Conservation (phyloP, 371 early-diverging fungal genomes). For the Zopfochytrium polystomum region DNA sequence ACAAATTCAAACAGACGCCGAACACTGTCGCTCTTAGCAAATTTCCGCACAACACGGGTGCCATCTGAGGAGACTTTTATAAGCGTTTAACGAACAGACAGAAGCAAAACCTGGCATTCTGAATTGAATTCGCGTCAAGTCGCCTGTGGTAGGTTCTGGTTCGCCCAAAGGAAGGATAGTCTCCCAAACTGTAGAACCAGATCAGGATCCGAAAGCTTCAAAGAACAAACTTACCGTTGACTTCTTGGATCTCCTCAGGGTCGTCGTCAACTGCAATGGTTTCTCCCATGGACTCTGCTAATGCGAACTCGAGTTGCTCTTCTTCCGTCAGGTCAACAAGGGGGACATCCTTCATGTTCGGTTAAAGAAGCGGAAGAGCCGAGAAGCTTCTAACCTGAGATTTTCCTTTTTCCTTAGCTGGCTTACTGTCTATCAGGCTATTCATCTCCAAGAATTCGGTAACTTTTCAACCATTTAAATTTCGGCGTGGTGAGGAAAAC, state of each 20-base stretch:
- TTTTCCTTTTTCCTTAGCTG: constrained; percentile 40
- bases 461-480: constrained; percentile 7
- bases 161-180: constrained; percentile 12
- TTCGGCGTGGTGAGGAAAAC: constrained; percentile 6
- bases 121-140: constrained; percentile 43
- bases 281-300: constrained; percentile 38
- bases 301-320: constrained; percentile 80
- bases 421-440: not conserved
- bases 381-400: constrained; percentile 19
- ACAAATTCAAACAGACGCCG: constrained; percentile 40
- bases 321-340: constrained; percentile 83
- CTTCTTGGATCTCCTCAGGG: not conserved
- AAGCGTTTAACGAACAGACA: constrained; percentile 12
- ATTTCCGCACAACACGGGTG: constrained; percentile 33
- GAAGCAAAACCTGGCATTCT: constrained; percentile 40
- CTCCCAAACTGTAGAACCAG: constrained; percentile 3
- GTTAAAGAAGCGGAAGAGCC: constrained; percentile 5
- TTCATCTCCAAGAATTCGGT: constrained; percentile 19
- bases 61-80: constrained; percentile 32
- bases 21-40: constrained; percentile 37
- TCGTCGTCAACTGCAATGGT: constrained; percentile 7
- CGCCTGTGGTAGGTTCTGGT: constrained; percentile 31
- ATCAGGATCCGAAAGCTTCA: not conserved
- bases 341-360: constrained; percentile 19
- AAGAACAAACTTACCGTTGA: constrained; percentile 7